Base-by-base conservation (phyloP, 148 eudicot species). In the Heliosperma pusillum region DNA sequence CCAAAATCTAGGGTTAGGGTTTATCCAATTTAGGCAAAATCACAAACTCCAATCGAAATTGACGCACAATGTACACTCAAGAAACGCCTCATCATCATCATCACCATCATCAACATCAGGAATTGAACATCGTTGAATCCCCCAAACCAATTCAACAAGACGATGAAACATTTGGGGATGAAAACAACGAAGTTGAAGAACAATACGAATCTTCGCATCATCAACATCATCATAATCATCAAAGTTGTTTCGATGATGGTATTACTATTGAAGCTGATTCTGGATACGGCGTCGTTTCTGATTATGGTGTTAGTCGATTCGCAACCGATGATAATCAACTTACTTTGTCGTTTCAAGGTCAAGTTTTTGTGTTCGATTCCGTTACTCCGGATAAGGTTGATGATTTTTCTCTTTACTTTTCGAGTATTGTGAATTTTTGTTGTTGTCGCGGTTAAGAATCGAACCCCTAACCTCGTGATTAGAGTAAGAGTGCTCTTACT, bases 301-400 rank as follows among this genome's bases (percentile, higher is more conserved):
- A 80, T 24, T 89, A 84, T 33, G 84, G 75, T 4, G 72, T 75
- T 10, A 82, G 67, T 1, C 68, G 85, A 5, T 61, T 53, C 17
- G 70, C 73, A 56, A 80, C 71, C 33, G 76, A 77, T 60, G 81
- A 77, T 0, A 77, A 85, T 40, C 92, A 88, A 81, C 92, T 88
- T 40, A 87, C 92, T 10, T 77, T 92, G 10, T 85, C 95, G 27
- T 92, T 87, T 72, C 84, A 82, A 0, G 93, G 90, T 0, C 91
- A 86, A 77, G 87, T 88, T 66, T 88, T 83, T 65, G 91, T 90
- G 36, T 92, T 92, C 33, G 97, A 92, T 74, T 82, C 83, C 59
- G 95, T 92, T 25, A 77, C 91, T 5, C 75, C 88, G 40, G 91
- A 90, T 3, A 92, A 90, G 89, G 95, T 92, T 10, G 8, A 1